These are phyloP conservation scores for Tetrahymena malaccensis DNA, from an alignment of 73 alveolate genomes.

Conservation along the genomic window DNA sequence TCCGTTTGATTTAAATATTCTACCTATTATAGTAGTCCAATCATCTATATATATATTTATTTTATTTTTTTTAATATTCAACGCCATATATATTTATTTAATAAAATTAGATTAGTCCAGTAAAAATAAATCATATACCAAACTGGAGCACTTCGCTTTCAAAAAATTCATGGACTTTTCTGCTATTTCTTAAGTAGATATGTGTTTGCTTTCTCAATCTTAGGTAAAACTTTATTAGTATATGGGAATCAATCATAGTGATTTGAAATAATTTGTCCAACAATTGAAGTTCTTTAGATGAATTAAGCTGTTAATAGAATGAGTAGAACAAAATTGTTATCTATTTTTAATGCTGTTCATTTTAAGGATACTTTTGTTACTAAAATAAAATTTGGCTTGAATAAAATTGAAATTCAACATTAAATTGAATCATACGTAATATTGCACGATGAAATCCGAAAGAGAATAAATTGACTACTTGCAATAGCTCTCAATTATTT, in stretches of 20 bases:
- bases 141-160: not conserved
- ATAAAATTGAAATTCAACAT: not conserved
- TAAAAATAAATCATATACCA: not conserved
- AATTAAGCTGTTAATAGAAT: not conserved
- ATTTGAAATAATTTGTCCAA: not conserved
- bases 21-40: not conserved
- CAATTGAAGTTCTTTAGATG: not conserved
- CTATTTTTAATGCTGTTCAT: not conserved
- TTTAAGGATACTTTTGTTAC: not conserved
- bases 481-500: not conserved
- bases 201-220: not conserved
- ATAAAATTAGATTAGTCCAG: not conserved
- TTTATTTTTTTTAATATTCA: not conserved
- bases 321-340: not conserved
- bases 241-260: not conserved
- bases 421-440: not conserved
- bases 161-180: not conserved
- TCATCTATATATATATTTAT: not conserved
- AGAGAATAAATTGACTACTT: not conserved
- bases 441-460: not conserved
- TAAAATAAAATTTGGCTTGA: not conserved
- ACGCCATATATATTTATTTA: not conserved
- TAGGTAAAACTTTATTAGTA: not conserved
- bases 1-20: not conserved
- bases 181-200: not conserved